These are phyloP conservation scores for Hagleromyces aurorensis DNA, from an alignment of 805 yeast species.

Conservation along the genomic window DNA sequence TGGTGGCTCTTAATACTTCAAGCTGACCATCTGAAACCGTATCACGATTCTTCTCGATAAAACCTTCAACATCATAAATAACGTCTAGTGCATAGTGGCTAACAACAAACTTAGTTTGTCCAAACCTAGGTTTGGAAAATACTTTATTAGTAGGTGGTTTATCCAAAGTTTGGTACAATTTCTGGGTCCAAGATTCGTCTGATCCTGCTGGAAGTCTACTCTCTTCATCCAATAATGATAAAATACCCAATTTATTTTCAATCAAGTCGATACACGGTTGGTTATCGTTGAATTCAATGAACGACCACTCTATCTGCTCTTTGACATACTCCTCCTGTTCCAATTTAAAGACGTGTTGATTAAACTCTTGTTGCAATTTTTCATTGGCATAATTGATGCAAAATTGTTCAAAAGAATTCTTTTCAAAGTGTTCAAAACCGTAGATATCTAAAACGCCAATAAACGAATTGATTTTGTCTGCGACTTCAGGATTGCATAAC, in stretches of 20 bases:
- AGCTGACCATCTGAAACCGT: constrained; percentile 93
- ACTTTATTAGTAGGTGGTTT: constrained; percentile 69
- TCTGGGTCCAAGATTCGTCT: constrained; percentile 87
- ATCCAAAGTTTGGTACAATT: constrained; percentile 77
- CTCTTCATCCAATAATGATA: constrained; percentile 88
- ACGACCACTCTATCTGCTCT: constrained; percentile 95
- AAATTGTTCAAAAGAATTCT: constrained; percentile 93
- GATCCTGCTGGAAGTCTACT: constrained; percentile 89
- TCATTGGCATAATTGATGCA: constrained; percentile 97
- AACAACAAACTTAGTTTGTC: constrained; percentile 82
- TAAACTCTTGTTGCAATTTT: constrained; percentile 94
- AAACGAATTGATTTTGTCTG: constrained; percentile 53
- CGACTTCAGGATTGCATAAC: constrained; percentile 65
- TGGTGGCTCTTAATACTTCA: constrained; percentile 67
- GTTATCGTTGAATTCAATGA: constrained; percentile 91
- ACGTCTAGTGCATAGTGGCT: constrained; percentile 95
- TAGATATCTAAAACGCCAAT: constrained; percentile 97
- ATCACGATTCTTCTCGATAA: constrained; percentile 93
- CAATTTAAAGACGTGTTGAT: constrained; percentile 93
- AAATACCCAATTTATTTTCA: constrained; percentile 80
- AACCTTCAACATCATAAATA: constrained; percentile 85
- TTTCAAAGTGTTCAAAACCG: constrained; percentile 94
- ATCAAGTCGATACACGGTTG: constrained; percentile 94
- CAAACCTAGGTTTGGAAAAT: constrained; percentile 91
- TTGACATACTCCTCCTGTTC: constrained; percentile 92